A percentile compares a stretch with the other conserved stretches of the same genome.
phyloP scores from a whole-genome alignment of 169 alveolate species.

The Babesia ovata region DNA sequence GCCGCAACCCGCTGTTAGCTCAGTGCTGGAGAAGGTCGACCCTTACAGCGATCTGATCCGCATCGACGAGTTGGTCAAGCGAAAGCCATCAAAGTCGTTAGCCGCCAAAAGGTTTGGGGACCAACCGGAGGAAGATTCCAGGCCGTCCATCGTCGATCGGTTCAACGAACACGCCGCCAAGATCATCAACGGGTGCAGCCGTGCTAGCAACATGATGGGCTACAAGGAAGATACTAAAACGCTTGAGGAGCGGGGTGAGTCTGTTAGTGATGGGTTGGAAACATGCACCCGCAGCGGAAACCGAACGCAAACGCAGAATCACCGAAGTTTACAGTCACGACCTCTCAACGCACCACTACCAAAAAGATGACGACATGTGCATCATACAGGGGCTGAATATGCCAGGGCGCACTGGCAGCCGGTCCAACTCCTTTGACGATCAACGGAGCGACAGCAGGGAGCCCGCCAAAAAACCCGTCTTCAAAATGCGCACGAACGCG shows the following conservation, averaged over 20 bases:
- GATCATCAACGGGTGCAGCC: conserved; percentile 28
- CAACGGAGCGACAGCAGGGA: background rate
- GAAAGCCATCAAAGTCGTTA: background rate
- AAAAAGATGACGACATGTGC: conserved; percentile 23
- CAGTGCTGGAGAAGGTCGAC: conserved; percentile 35
- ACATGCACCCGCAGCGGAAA: conserved; percentile 32
- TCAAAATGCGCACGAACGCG: conserved; percentile 17
- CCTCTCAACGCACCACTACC: conserved; percentile 17
- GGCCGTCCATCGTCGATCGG: conserved; percentile 43
- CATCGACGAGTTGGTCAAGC: conserved; percentile 34
- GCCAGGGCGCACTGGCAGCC: conserved; percentile 33
- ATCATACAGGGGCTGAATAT: conserved; percentile 49
- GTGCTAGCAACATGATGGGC: background rate
- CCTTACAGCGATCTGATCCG: conserved; percentile 40
- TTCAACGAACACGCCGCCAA: conserved; percentile 56
- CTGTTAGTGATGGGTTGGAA: background rate
- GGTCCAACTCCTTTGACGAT: conserved; percentile 3
- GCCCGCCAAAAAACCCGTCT: background rate
- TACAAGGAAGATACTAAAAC: conserved; percentile 1
- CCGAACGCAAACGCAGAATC: conserved; percentile 52
- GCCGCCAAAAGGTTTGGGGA: conserved; percentile 33
- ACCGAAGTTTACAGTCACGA: conserved; percentile 38
- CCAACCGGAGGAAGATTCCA: conserved; percentile 16
- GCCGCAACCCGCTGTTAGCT: conserved; percentile 12
- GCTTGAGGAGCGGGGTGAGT: conserved; percentile 45